A percentile compares a stretch with the other conserved stretches of the same genome.
Conservation (phyloP, 1,284 basidiomycete species). For the Ceratobasidium sp. region DNA sequence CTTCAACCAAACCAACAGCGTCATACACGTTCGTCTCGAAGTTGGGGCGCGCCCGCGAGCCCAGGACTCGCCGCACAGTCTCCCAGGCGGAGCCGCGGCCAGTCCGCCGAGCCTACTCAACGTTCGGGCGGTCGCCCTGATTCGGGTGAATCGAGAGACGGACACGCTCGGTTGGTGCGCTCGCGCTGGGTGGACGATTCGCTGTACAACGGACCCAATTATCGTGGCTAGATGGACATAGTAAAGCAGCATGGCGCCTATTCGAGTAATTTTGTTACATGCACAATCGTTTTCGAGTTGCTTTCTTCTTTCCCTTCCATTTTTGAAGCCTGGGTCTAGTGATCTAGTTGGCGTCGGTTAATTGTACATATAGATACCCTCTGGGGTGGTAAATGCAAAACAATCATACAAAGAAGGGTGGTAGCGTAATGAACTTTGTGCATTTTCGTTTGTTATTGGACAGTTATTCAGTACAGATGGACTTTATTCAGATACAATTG, state of each 20-base stretch:
- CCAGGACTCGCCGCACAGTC: not conserved
- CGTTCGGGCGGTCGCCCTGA: conserved; percentile 21
- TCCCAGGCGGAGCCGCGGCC: conserved; percentile 22
- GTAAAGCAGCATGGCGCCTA: not conserved
- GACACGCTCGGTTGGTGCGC: conserved; percentile 21
- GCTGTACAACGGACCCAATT: conserved; percentile 36
- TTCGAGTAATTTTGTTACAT: no score
- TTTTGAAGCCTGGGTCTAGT: not conserved
- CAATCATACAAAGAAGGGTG: no score
- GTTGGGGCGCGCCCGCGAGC: conserved; percentile 30
- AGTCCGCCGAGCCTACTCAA: conserved; percentile 22
- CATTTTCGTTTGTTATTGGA: conserved; percentile 3
- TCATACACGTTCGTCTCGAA: conserved; percentile 20
- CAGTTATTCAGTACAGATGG: conserved; percentile 5
- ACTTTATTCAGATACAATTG: not conserved
- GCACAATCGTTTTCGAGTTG: not conserved
- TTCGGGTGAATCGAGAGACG: conserved; percentile 6
- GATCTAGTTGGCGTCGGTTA: not conserved
- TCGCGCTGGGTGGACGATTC: conserved; percentile 40
- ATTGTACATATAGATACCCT: no score
- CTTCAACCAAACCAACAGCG: conserved; percentile 41
- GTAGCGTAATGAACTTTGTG: not conserved
- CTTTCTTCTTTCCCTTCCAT: not conserved
- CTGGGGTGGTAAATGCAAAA: no score
- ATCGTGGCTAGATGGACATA: conserved; percentile 21